These are phyloP conservation scores for Penicillium ucsense DNA, from an alignment of 495 filamentous ascomycete genomes.

Conservation along the genomic window DNA sequence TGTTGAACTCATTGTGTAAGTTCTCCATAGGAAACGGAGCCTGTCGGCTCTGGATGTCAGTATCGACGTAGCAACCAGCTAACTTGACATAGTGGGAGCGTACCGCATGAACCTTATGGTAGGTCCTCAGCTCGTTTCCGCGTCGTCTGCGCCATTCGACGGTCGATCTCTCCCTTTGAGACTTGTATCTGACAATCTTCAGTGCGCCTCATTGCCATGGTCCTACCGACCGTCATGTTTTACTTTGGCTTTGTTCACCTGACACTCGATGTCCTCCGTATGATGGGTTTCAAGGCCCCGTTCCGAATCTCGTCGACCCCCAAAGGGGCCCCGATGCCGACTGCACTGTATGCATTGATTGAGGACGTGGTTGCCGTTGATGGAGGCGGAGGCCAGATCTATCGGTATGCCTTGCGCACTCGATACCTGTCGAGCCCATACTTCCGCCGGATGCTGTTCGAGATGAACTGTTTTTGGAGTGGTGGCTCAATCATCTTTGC, in stretches of 20 bases:
- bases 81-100: conserved; percentile 30
- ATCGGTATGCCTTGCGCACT: conserved; percentile 50
- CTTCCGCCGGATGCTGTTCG: conserved; percentile 63
- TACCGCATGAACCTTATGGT: conserved; percentile 30
- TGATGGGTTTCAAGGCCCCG: conserved; percentile 42
- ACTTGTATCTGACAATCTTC: conserved; percentile 15
- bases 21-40: too few species aligned
- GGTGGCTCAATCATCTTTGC: conserved; percentile 45
- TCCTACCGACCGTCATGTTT: conserved; percentile 49
- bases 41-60: too few species aligned
- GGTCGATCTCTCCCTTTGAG: conserved; percentile 1
- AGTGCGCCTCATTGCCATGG: conserved; percentile 54
- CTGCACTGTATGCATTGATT: conserved; percentile 63
- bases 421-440: conserved; percentile 60
- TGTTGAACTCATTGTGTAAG: conserved; percentile 46
- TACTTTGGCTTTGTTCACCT: conserved; percentile 48
- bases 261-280: conserved; percentile 36
- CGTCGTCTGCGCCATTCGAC: too few species aligned
- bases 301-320: conserved; percentile 64
- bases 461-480: conserved; percentile 73
- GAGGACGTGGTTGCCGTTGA: conserved; percentile 78
- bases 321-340: conserved; percentile 57
- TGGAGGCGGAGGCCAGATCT: conserved; percentile 59
- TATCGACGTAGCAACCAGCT: conserved; percentile 10
- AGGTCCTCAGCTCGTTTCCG: conserved; percentile 3